Percentiles rank a stretch among this genome's conserved stretches.
Conservation (phyloP, 2,329 filamentous ascomycete genomes). For the Ophiostoma himal-ulmi region DNA sequence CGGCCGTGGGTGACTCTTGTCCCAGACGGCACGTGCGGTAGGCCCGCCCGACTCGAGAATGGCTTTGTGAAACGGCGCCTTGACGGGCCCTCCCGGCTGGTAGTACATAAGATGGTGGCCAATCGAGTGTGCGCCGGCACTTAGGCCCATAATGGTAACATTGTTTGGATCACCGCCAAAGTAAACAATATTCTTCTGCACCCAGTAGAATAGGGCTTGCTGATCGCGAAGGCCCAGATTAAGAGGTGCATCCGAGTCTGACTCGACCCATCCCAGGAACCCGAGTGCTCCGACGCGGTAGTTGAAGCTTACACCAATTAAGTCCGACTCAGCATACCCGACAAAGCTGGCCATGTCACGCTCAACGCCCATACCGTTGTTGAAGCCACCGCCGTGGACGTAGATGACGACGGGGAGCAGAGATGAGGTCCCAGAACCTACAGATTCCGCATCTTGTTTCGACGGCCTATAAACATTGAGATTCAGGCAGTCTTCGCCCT, state of each 20-base stretch:
- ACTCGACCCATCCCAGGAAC: conserved; percentile 48
- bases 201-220: conserved; percentile 53
- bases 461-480: conserved; percentile 43
- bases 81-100: neutral
- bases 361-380: conserved; percentile 47
- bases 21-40: conserved; percentile 50
- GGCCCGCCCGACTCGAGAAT: conserved; percentile 54
- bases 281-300: conserved; percentile 63
- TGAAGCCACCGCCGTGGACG: conserved; percentile 59
- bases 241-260: conserved; percentile 36
- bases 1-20: conserved; percentile 51
- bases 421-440: conserved; percentile 15
- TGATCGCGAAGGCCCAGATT: conserved; percentile 64
- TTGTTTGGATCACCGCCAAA: conserved; percentile 56
- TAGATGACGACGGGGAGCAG: conserved; percentile 51
- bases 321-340: conserved; percentile 45
- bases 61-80: conserved; percentile 41
- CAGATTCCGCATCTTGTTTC: conserved; percentile 19
- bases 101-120: conserved; percentile 58
- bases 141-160: conserved; percentile 57
- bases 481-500: conserved; percentile 49
- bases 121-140: conserved; percentile 61
- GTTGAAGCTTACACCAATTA: conserved; percentile 56
- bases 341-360: conserved; percentile 59
- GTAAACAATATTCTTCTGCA: conserved; percentile 50